Evolutionary conservation across 2,329 filamentous ascomycete genomes (phyloP).

Genomic region (Sarocladium oryzae): DNA sequence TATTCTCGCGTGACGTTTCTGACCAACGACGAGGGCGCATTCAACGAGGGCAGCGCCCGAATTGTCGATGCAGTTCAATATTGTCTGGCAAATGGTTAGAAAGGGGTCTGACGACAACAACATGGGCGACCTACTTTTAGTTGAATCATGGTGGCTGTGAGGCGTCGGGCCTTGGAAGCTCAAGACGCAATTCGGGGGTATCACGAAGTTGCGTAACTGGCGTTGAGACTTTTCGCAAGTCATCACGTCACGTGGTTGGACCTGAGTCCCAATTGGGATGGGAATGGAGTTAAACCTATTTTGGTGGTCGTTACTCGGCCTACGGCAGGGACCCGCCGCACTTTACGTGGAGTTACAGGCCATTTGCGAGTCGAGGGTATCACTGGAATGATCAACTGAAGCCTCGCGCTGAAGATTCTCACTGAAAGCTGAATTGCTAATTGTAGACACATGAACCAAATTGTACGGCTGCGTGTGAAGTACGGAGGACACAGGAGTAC

Average conservation of each 20-base stretch:
- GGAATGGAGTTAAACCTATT: neutral
- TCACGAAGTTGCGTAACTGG: conserved; percentile 7
- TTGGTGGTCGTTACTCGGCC: conserved; percentile 6
- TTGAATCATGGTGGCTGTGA: conserved; percentile 71
- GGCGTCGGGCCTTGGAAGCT: conserved; percentile 15
- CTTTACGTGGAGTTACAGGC: neutral
- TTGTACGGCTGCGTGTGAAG: no score
- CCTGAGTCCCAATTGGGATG: neutral
- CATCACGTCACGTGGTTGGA: conserved; percentile 9
- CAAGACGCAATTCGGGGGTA: conserved; percentile 10
- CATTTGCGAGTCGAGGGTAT: no score
- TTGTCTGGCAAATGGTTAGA: conserved; percentile 54
- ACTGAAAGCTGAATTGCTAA: no score
- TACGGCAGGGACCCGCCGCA: conserved; percentile 3
- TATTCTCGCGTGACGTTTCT: conserved; percentile 81
- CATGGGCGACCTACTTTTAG: conserved; percentile 55
- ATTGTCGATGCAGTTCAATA: conserved; percentile 99
- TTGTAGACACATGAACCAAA: no score
- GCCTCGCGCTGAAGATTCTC: neutral
- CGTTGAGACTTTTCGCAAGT: conserved; percentile 11
- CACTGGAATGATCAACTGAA: no score
- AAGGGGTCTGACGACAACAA: conserved; percentile 5
- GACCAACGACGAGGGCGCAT: conserved; percentile 87
- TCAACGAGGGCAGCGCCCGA: conserved; percentile 96
- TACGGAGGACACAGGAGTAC: no score